Conservation (phyloP, 345 rosid genomes). For the Camelina sativa region DNA sequence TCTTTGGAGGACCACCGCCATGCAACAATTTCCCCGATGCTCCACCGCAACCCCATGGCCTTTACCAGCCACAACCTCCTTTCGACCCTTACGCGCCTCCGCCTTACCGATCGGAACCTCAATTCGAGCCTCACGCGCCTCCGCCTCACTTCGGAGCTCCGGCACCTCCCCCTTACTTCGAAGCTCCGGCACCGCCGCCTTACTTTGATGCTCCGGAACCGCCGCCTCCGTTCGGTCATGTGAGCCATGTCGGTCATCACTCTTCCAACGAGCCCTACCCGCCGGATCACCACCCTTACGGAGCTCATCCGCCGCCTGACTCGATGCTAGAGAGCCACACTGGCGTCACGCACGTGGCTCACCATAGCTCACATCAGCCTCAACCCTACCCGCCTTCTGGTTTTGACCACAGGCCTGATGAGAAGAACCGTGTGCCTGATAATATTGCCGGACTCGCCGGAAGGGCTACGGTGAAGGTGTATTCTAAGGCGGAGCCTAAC, state of each 20-base stretch:
- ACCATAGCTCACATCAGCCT: constrained; percentile 48
- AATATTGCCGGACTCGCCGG: constrained; percentile 50
- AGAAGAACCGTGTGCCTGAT: constrained; percentile 41
- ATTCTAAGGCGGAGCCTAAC: constrained; percentile 64
- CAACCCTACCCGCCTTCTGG: constrained; percentile 52
- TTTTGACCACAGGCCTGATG: constrained; percentile 43
- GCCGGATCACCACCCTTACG: constrained; percentile 33
- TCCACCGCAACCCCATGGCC: constrained; percentile 26
- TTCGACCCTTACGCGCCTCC: constrained; percentile 46
- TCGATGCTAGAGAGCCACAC: constrained; percentile 31
- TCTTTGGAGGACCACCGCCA: constrained; percentile 50
- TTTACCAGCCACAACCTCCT: constrained; percentile 17
- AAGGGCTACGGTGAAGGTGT: constrained; percentile 60
- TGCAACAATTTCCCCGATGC: constrained; percentile 28
- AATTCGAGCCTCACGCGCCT: constrained; percentile 31
- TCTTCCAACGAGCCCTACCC: constrained; percentile 32
- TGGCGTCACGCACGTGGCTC: constrained; percentile 39
- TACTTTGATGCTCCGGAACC: constrained; percentile 47
- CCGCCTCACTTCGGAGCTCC: constrained; percentile 41
- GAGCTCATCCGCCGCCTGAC: constrained; percentile 43
- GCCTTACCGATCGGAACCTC: neutral
- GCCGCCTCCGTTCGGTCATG: constrained; percentile 48
- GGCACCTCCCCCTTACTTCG: constrained; percentile 43
- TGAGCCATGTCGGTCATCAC: constrained; percentile 50
- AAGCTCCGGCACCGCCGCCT: constrained; percentile 47